A percentile compares a stretch with the other conserved stretches of the same genome.
phyloP scores from a whole-genome alignment of 306 rosid genomes.

The Fragaria ananassa region DNA sequence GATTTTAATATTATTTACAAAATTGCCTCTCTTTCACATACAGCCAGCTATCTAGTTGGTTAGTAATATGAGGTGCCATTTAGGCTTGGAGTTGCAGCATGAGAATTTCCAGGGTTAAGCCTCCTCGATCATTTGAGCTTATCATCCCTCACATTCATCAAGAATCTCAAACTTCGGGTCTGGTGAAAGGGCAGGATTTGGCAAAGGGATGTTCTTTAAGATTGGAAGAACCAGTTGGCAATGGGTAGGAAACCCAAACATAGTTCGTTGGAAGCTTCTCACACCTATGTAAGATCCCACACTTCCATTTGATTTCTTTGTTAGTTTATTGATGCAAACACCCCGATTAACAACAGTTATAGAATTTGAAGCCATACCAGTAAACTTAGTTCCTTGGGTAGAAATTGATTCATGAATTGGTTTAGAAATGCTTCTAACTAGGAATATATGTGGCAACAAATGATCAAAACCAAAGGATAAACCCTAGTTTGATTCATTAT shows the following conservation, averaged over 20 bases:
- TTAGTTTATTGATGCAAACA: neutral
- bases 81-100: neutral
- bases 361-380: neutral
- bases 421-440: neutral
- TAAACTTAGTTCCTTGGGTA: neutral
- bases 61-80: neutral
- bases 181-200: neutral
- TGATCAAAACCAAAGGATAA: neutral
- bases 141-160: neutral
- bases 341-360: neutral
- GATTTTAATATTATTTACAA: too few species aligned
- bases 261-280: neutral
- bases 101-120: neutral
- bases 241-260: neutral
- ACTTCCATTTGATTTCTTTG: neutral
- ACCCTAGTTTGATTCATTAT: neutral
- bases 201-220: neutral
- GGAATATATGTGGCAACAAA: neutral
- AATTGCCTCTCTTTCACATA: too few species aligned
- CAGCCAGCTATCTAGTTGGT: too few species aligned
- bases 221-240: neutral
- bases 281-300: neutral
- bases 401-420: neutral
- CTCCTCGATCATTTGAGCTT: neutral
- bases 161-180: neutral